Base-by-base conservation (phyloP, 306 rosid species). In the Coriaria nepalensis region DNA sequence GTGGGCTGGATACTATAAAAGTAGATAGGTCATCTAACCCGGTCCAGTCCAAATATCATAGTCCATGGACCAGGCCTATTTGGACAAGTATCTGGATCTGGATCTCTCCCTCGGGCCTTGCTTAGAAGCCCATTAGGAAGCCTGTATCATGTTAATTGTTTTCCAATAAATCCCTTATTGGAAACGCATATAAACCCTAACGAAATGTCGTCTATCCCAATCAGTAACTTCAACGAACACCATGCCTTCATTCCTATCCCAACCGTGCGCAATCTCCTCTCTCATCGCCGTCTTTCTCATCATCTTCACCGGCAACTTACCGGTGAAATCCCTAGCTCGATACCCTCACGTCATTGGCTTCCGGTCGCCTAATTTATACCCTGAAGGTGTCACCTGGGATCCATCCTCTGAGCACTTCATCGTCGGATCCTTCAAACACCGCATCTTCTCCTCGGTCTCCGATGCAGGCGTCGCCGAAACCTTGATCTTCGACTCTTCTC, bases 321-420 rank as follows among this genome's bases (percentile, higher is more conserved):
- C 81, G 4, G 9, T 38, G 12, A 40, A 47, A 37, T 13, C 63
- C 37, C 47, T 73, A 33, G 84, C 80, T 50, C 40, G 59, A 0
- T 61, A 54, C 11, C 52, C 61, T 58, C 94, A 81, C 55, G 37
- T 62, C 49, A 81, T 90, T 78, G 57, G 51, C 52, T 90, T 90
- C 81, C 81, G 80, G 3, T 81, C 72, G 46, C 88, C 70, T 0
- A 76, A 75, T 57, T 93, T 90, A 74, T 90, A 68, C 59, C 95
- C 92, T 0, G 92, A 84, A 50, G 83, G 74, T 55, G 45, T 90
- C 8, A 55, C 80, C 0, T 90, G 82, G 79, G 97, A 90, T 61
- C 69, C 92, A 6, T 49, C 60, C 0, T 76, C 57, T 10, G 92
- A 81, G 33, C 90, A 74, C 74, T 84, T 79, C 65, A 56, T 84